Percentiles rank a stretch among this genome's conserved stretches.
Evolutionary conservation across 1,139 yeast genomes (phyloP).

Genomic region (Kodamaea derodonti): DNA sequence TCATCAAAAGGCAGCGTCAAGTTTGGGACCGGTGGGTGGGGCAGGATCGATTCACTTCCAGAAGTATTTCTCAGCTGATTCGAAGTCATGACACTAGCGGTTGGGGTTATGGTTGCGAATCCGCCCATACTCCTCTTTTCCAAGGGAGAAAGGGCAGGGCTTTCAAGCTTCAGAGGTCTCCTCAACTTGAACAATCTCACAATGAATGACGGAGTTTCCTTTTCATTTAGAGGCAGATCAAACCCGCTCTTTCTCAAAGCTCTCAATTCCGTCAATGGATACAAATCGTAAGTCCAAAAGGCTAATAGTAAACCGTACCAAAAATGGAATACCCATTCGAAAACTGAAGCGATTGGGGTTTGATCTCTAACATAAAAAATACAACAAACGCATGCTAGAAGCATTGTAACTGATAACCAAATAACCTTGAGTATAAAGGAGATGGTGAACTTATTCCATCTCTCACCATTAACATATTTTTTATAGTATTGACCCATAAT

Average conservation of each 20-base stretch:
- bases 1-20: slow-evolving; percentile 1
- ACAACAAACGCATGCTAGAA: slow-evolving; percentile 25
- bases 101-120: slow-evolving; percentile 7
- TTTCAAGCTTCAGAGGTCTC: neutral
- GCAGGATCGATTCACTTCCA: neutral
- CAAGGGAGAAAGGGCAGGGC: slow-evolving; percentile 4
- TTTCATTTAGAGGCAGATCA: slow-evolving; percentile 7
- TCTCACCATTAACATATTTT: slow-evolving; percentile 29
- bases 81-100: slow-evolving; percentile 1
- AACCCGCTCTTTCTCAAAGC: slow-evolving; percentile 12
- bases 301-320: slow-evolving; percentile 35
- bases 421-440: slow-evolving; percentile 28
- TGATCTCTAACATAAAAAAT: slow-evolving; percentile 21
- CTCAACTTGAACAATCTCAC: neutral
- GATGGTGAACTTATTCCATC: slow-evolving; percentile 30
- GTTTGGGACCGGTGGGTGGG: neutral
- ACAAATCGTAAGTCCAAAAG: slow-evolving; percentile 35
- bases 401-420: slow-evolving; percentile 28
- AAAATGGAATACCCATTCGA: slow-evolving; percentile 36
- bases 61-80: neutral
- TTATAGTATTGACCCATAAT: slow-evolving; percentile 31
- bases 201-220: neutral
- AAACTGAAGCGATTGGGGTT: slow-evolving; percentile 19
- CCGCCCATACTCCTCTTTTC: slow-evolving; percentile 8
- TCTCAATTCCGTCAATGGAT: slow-evolving; percentile 29